A percentile compares a stretch with the other conserved stretches of the same genome.
Evolutionary conservation across 257 asterid genomes (phyloP).

Genomic region (Buddleja alternifolia): DNA sequence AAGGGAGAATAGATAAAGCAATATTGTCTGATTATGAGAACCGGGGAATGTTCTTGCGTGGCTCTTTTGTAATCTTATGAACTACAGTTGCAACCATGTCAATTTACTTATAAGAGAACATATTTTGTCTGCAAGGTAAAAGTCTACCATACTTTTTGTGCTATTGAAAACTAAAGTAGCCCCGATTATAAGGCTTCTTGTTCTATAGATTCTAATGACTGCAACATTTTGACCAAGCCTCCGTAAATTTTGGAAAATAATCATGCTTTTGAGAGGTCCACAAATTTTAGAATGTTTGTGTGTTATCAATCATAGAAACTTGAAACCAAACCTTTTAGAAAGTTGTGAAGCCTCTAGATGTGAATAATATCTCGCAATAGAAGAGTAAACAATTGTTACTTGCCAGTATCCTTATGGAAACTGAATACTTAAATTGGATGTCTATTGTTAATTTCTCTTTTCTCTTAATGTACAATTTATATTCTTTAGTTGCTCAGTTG

Average conservation of each 20-base stretch:
- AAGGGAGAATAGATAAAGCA: background rate
- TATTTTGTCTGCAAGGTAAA: background rate
- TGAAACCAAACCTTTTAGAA: no score
- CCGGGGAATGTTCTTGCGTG: background rate
- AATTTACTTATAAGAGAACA: background rate
- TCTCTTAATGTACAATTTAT: background rate
- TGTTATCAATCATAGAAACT: background rate
- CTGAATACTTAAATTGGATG: background rate
- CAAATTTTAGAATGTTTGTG: background rate
- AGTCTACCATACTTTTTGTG: background rate
- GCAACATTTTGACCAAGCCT: background rate
- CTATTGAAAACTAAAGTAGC: slow-evolving; percentile 1
- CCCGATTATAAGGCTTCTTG: background rate
- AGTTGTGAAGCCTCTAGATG: no score
- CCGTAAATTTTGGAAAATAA: background rate
- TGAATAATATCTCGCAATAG: no score
- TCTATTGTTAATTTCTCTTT: background rate
- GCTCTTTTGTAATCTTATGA: background rate
- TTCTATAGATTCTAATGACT: slow-evolving; percentile 10
- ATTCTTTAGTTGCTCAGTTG: slow-evolving; percentile 2
- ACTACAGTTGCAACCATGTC: background rate
- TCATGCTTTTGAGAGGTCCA: background rate
- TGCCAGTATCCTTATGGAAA: background rate
- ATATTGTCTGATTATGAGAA: background rate
- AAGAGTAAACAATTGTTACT: background rate